A percentile compares a stretch with the other conserved stretches of the same genome.
Conservation (phyloP, 441 rosid genomes). For the Bocquillonia castaneifolia region DNA sequence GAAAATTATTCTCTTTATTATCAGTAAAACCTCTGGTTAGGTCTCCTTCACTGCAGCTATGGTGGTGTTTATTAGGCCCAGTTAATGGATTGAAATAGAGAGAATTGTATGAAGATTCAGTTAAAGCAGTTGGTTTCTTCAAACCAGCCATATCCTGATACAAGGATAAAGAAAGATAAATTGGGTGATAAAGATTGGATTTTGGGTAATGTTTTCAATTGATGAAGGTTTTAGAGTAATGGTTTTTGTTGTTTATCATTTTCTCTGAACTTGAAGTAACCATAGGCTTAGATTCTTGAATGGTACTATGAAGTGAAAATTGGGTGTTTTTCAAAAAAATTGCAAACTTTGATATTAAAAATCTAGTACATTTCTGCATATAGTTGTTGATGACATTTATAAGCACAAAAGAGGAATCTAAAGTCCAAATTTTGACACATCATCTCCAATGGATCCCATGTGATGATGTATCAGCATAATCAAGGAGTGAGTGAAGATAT, state of each 20-base stretch:
- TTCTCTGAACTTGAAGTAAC: too few relatives aligned
- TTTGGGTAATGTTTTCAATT: background rate
- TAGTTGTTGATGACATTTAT: background rate
- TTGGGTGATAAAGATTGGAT: background rate
- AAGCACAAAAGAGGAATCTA: background rate
- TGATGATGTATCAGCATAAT: background rate
- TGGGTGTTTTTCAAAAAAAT: background rate
- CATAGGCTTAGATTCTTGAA: background rate
- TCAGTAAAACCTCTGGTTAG: constrained; percentile 22
- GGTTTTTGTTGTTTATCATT: background rate
- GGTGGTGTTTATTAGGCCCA: constrained; percentile 36
- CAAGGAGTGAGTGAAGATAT: background rate
- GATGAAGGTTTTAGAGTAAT: background rate
- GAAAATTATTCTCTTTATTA: constrained; percentile 48
- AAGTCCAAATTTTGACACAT: background rate
- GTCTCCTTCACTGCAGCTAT: constrained; percentile 42
- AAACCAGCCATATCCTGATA: constrained; percentile 17
- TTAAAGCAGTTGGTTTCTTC: constrained; percentile 28
- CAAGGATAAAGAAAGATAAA: background rate
- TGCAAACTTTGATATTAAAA: background rate
- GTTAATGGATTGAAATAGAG: constrained; percentile 36
- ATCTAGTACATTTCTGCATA: background rate
- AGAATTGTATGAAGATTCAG: constrained; percentile 35
- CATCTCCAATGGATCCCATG: background rate
- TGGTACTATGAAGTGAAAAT: background rate